Percentiles rank a stretch among this genome's conserved stretches.
These are phyloP conservation scores for Pseudogymnoascus sp. DNA, from an alignment of 2,329 filamentous ascomycete species.

Conservation along the genomic window DNA sequence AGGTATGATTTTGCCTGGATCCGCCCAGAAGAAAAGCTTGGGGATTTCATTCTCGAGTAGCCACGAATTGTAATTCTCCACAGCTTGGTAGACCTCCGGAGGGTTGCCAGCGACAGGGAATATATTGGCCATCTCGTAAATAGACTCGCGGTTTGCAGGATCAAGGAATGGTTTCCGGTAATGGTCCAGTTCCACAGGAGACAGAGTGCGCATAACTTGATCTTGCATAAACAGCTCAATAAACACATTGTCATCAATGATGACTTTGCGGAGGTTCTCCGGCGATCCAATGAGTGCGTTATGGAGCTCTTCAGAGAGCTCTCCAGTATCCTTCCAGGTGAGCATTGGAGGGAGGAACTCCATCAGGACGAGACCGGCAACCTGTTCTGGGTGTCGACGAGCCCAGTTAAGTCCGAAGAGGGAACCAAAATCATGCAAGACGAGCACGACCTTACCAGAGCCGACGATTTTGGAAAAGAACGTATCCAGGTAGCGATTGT, in stretches of 20 bases:
- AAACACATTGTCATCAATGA: not conserved
- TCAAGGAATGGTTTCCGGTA: not conserved
- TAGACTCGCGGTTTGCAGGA: not conserved
- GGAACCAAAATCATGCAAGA: not conserved
- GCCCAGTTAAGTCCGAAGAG: conserved; percentile 1
- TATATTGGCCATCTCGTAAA: not conserved
- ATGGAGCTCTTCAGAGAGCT: not conserved
- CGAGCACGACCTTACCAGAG: not conserved
- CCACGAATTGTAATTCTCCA: not conserved
- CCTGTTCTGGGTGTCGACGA: not conserved
- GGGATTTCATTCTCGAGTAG: not conserved
- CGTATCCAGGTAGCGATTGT: not conserved
- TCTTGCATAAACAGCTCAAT: not conserved
- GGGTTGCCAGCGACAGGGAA: not conserved
- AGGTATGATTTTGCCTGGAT: not conserved
- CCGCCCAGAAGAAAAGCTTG: conserved; percentile 5
- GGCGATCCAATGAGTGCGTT: not conserved
- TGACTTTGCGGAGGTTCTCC: not conserved
- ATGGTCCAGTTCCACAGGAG: not conserved
- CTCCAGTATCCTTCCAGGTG: not conserved
- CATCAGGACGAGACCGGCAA: conserved; percentile 1
- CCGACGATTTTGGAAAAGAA: not conserved
- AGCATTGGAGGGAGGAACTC: not conserved
- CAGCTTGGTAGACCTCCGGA: not conserved
- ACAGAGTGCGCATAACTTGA: not conserved